Evolutionary conservation across 1,139 yeast species (phyloP).

Genomic region (Wickerhamiella pararugosa): DNA sequence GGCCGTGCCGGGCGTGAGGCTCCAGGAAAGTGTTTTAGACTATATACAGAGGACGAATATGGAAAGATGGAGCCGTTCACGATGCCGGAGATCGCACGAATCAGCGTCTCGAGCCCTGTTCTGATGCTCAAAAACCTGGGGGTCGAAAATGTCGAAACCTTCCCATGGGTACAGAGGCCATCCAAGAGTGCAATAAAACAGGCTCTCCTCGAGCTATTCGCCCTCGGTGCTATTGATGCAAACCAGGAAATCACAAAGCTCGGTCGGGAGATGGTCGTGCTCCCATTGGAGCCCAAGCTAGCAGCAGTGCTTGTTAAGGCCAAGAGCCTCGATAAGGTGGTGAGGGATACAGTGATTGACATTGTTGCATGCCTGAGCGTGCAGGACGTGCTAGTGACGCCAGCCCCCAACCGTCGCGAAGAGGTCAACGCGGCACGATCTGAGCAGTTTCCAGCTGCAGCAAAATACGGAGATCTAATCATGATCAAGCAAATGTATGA

Average conservation of each 20-base stretch:
- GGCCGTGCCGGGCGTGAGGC: slow-evolving; percentile 99
- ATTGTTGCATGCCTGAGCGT: slow-evolving; percentile 88
- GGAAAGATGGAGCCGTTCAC: slow-evolving; percentile 51
- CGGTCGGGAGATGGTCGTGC: slow-evolving; percentile 72
- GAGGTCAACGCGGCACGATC: slow-evolving; percentile 42
- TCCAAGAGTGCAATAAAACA: slow-evolving; percentile 61
- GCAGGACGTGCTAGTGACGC: slow-evolving; percentile 70
- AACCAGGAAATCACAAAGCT: slow-evolving; percentile 57
- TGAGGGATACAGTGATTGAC: slow-evolving; percentile 54
- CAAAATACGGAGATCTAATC: slow-evolving; percentile 64
- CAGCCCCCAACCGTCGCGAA: slow-evolving; percentile 67
- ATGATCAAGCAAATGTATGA: slow-evolving; percentile 68
- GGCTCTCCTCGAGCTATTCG: slow-evolving; percentile 64
- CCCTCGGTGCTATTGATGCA: slow-evolving; percentile 67
- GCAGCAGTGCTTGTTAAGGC: slow-evolving; percentile 79
- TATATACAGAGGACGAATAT: slow-evolving; percentile 64
- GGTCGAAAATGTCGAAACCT: slow-evolving; percentile 64
- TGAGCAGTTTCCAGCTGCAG: slow-evolving; percentile 49
- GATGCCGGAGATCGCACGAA: slow-evolving; percentile 82
- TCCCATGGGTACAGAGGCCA: slow-evolving; percentile 92
- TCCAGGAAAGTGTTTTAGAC: slow-evolving; percentile 76
- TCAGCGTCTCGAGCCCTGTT: slow-evolving; percentile 73
- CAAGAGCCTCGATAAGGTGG: slow-evolving; percentile 34
- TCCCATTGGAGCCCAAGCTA: slow-evolving; percentile 83
- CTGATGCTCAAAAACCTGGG: slow-evolving; percentile 72